These are phyloP conservation scores for Leucoagaricus sp. DNA, from an alignment of 1,284 basidiomycete species.

Conservation along the genomic window DNA sequence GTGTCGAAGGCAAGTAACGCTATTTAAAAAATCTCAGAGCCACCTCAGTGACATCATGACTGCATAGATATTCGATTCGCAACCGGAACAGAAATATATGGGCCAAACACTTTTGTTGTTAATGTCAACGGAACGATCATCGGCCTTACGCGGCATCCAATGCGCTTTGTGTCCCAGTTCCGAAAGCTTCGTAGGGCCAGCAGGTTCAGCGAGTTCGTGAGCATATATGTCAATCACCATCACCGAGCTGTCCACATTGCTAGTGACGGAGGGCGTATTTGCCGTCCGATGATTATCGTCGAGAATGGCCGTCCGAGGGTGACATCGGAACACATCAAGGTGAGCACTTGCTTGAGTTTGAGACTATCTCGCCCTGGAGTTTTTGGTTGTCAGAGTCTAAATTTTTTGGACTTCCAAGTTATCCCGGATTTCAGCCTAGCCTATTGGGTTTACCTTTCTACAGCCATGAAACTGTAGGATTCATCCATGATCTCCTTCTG, in stretches of 20 bases:
- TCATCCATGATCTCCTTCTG: constrained; percentile 7
- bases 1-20: constrained; percentile 83
- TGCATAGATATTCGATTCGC: constrained; percentile 84
- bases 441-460: neutral
- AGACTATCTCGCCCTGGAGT: neutral
- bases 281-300: constrained; percentile 97
- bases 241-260: constrained; percentile 97
- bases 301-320: constrained; percentile 84
- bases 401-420: neutral
- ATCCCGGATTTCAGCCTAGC: constrained; percentile 4
- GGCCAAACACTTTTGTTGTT: constrained; percentile 89
- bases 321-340: constrained; percentile 79
- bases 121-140: constrained; percentile 98
- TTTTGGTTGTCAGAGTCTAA: neutral
- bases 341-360: constrained; percentile 35
- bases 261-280: constrained; percentile 96
- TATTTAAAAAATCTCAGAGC: constrained; percentile 13
- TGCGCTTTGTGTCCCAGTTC: constrained; percentile 89
- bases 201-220: constrained; percentile 94
- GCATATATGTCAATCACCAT: constrained; percentile 96
- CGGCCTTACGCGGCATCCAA: constrained; percentile 87
- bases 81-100: constrained; percentile 96
- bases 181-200: constrained; percentile 91
- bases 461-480: neutral
- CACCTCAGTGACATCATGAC: constrained; percentile 16